phyloP scores from a whole-genome alignment of 1,284 basidiomycete species.

The Moniliella sp. region DNA sequence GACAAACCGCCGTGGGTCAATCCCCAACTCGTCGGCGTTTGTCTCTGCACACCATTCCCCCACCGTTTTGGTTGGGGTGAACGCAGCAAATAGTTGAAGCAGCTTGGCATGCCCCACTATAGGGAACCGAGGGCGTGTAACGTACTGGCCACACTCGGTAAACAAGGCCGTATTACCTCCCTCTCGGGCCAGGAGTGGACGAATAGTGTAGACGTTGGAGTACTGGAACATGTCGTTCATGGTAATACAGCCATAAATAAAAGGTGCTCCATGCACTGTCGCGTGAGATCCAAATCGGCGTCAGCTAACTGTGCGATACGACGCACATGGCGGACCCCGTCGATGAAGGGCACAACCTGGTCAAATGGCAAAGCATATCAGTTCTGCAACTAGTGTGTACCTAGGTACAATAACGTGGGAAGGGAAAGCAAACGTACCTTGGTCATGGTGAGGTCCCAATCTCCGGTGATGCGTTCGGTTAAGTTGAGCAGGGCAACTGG shows the following conservation, averaged over 20 bases:
- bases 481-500: slow-evolving; percentile 73
- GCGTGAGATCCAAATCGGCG: slow-evolving; percentile 60
- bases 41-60: slow-evolving; percentile 70
- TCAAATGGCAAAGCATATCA: background rate
- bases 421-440: slow-evolving; percentile 45
- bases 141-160: slow-evolving; percentile 70
- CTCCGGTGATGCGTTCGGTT: slow-evolving; percentile 55
- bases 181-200: slow-evolving; percentile 61
- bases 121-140: slow-evolving; percentile 48
- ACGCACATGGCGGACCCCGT: slow-evolving; percentile 74
- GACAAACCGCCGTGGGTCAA: slow-evolving; percentile 81
- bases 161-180: slow-evolving; percentile 60
- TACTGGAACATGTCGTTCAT: slow-evolving; percentile 78
- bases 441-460: slow-evolving; percentile 86
- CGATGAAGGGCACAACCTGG: slow-evolving; percentile 43
- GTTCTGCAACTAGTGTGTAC: no score
- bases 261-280: slow-evolving; percentile 73
- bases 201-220: slow-evolving; percentile 77
- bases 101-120: slow-evolving; percentile 38
- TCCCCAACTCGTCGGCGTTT: slow-evolving; percentile 42
- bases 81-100: slow-evolving; percentile 58
- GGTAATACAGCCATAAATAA: slow-evolving; percentile 90
- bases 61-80: slow-evolving; percentile 62
- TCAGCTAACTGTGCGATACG: slow-evolving; percentile 77
- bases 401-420: no score